A percentile compares a stretch with the other conserved stretches of the same genome.
Evolutionary conservation across 2,329 filamentous ascomycete species (phyloP).

Genomic region (Aspergillus novofumigatus): DNA sequence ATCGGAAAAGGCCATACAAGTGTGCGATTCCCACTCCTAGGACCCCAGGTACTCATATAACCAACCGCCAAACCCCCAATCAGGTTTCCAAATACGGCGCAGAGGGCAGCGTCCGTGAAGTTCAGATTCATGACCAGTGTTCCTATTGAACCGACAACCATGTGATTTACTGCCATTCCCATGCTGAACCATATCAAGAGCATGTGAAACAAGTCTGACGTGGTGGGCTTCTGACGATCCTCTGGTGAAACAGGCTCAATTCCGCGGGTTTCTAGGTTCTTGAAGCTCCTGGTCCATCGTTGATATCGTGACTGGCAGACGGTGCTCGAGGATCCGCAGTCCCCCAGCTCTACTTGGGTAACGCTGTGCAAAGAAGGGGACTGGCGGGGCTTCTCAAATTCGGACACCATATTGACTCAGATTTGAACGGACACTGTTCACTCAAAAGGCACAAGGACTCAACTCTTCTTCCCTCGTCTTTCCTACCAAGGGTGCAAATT

Average conservation of each 20-base stretch:
- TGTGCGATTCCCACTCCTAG: constrained; percentile 40
- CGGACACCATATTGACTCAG: constrained; percentile 13
- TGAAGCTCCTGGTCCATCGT: constrained; percentile 22
- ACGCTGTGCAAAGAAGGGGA: constrained; percentile 22
- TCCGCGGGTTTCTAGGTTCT: constrained; percentile 22
- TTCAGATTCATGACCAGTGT: constrained; percentile 37
- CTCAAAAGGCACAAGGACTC: background rate
- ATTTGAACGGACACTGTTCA: background rate
- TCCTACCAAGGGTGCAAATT: background rate
- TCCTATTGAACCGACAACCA: constrained; percentile 40
- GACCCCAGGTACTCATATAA: constrained; percentile 42
- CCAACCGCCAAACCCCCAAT: constrained; percentile 32
- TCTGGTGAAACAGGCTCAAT: constrained; percentile 26
- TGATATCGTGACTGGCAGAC: constrained; percentile 14
- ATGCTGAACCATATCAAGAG: constrained; percentile 39
- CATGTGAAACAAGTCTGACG: constrained; percentile 27
- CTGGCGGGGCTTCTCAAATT: constrained; percentile 23
- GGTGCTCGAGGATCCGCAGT: constrained; percentile 7
- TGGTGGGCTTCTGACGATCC: constrained; percentile 22
- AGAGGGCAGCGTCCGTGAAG: constrained; percentile 38
- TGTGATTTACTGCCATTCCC: constrained; percentile 39
- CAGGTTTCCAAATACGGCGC: constrained; percentile 35
- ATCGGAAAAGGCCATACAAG: constrained; percentile 27
- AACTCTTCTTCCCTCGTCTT: background rate
- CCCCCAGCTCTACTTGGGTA: constrained; percentile 19